A percentile compares a stretch with the other conserved stretches of the same genome.
phyloP scores from a whole-genome alignment of 441 rosid genomes.

The Syzygium malaccense region DNA sequence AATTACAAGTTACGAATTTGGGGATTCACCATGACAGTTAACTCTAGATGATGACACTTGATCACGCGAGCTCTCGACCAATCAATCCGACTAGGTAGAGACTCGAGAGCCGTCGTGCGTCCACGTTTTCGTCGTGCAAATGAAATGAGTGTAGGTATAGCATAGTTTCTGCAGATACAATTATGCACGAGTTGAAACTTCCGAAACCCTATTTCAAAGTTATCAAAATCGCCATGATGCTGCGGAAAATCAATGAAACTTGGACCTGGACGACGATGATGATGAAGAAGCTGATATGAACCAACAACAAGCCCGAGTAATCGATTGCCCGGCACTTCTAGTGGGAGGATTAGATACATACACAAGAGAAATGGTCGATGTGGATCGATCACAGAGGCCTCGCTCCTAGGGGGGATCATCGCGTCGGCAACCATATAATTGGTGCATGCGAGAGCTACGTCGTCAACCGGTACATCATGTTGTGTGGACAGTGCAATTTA shows the following conservation, averaged over 20 bases:
- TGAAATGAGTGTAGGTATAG: neutral
- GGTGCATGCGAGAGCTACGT: neutral
- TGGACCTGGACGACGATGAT: neutral
- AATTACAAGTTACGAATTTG: neutral
- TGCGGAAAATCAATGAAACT: neutral
- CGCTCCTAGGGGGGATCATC: neutral
- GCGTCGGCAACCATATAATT: neutral
- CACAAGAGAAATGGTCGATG: neutral
- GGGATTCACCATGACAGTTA: neutral
- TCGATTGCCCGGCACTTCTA: neutral
- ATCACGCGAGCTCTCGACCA: neutral
- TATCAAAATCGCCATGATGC: neutral
- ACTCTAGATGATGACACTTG: neutral
- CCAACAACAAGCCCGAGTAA: neutral
- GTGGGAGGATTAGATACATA: neutral
- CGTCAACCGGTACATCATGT: neutral
- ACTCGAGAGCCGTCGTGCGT: neutral
- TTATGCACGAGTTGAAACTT: neutral
- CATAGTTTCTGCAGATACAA: neutral
- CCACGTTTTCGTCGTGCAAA: neutral
- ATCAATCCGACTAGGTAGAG: neutral
- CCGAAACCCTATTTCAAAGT: neutral
- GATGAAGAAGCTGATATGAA: neutral
- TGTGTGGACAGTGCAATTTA: neutral
- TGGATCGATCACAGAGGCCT: neutral